phyloP scores from a whole-genome alignment of 2,329 filamentous ascomycete genomes.

The Rhinocladiella similis region DNA sequence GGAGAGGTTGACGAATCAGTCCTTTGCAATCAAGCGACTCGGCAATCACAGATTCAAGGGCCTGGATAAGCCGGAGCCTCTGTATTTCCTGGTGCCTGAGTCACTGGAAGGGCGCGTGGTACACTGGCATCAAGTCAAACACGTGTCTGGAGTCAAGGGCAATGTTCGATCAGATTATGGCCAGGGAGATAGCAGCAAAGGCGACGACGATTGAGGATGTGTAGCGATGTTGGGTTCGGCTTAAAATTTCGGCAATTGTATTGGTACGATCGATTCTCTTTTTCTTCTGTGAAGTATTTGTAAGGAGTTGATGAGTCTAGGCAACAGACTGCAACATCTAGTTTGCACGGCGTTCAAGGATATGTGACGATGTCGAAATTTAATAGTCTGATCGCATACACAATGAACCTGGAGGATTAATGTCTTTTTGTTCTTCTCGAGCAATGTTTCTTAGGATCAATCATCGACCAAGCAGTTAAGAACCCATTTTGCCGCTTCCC shows the following conservation, averaged over 20 bases:
- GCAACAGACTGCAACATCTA: too few species aligned
- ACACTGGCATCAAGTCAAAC: slow-evolving; percentile 24
- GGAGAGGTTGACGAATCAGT: slow-evolving; percentile 15
- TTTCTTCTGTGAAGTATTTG: too few species aligned
- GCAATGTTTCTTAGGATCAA: too few species aligned
- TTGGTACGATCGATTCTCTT: too few species aligned
- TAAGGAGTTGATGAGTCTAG: too few species aligned
- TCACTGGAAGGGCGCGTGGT: slow-evolving; percentile 23
- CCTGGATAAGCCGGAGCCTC: slow-evolving; percentile 18
- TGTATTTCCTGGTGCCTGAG: slow-evolving; percentile 25
- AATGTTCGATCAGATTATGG: slow-evolving; percentile 8
- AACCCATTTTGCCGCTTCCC: not conserved
- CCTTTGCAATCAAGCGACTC: slow-evolving; percentile 21
- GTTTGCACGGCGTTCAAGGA: too few species aligned
- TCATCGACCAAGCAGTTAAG: not conserved
- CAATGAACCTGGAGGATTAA: too few species aligned
- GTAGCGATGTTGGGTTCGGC: not conserved
- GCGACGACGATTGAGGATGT: not conserved
- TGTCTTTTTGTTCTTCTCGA: too few species aligned
- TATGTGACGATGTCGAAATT: too few species aligned
- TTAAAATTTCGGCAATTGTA: too few species aligned
- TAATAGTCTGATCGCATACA: too few species aligned
- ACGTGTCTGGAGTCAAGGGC: slow-evolving; percentile 24
- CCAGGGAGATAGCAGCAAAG: not conserved
- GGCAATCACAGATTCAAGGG: slow-evolving; percentile 26